phyloP scores from a whole-genome alignment of 148 eudicot genomes.

The Persicaria tinctoria region DNA sequence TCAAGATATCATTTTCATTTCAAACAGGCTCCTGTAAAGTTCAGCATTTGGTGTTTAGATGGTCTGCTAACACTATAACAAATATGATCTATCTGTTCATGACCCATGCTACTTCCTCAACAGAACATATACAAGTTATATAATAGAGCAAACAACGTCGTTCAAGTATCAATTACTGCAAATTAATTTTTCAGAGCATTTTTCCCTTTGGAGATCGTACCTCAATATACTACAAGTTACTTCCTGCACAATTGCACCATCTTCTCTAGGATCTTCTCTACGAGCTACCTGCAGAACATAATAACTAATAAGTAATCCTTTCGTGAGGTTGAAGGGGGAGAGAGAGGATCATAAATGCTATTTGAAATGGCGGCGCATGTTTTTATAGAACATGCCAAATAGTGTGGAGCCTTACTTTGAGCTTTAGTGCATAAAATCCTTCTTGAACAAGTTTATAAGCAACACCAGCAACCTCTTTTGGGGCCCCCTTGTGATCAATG shows the following conservation, averaged over 20 bases:
- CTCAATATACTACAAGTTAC: no score
- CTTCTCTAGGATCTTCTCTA: no score
- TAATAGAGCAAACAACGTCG: not conserved
- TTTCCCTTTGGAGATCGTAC: no score
- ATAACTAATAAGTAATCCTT: no score
- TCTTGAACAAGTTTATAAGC: no score
- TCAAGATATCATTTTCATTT: slow-evolving; percentile 64
- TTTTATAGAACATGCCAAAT: not conserved
- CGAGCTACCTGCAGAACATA: no score
- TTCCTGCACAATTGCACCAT: no score
- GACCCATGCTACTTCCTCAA: not conserved
- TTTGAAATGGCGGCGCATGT: not conserved
- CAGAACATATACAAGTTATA: not conserved
- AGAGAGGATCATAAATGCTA: not conserved
- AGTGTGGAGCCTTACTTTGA: slow-evolving; percentile 47
- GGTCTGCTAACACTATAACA: not conserved
- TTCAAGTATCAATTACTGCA: not conserved
- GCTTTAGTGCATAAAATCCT: no score
- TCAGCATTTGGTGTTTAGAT: slow-evolving; percentile 2
- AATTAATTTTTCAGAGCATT: no score
- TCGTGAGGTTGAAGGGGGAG: not conserved
- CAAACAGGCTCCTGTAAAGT: slow-evolving; percentile 73
- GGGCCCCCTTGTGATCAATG: no score
- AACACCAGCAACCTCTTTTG: no score
- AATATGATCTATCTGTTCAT: not conserved